phyloP scores from a whole-genome alignment of 2,329 filamentous ascomycete species.

The Trichoderma cornu-damae region DNA sequence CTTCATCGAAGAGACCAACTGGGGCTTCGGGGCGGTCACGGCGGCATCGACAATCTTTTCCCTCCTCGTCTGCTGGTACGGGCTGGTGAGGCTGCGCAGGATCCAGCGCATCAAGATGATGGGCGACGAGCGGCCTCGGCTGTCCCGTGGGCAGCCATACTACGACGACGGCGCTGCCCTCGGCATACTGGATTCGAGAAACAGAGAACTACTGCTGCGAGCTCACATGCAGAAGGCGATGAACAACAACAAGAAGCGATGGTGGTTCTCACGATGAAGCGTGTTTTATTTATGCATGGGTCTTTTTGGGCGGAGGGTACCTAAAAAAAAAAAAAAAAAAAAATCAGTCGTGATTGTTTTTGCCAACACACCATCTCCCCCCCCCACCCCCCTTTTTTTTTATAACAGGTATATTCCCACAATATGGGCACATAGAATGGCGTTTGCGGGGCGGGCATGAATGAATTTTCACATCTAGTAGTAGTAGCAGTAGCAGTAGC shows the following conservation, averaged over 20 bases:
- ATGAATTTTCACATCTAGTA: too few species aligned
- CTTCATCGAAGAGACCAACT: conserved; percentile 89
- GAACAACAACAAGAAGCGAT: conserved; percentile 34
- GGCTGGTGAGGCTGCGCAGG: conserved; percentile 74
- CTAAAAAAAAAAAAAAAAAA: background rate
- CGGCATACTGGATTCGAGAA: conserved; percentile 48
- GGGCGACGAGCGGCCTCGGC: conserved; percentile 37
- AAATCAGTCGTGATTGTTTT: too few species aligned
- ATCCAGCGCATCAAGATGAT: conserved; percentile 88
- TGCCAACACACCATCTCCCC: too few species aligned
- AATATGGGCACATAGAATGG: too few species aligned
- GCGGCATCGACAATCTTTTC: conserved; percentile 66
- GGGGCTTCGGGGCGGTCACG: conserved; percentile 77
- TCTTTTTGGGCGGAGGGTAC: too few species aligned
- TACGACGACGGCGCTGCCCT: conserved; percentile 44
- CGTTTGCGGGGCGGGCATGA: too few species aligned
- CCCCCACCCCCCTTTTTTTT: too few species aligned
- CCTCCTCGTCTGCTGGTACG: conserved; percentile 74
- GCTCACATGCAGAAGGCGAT: conserved; percentile 46
- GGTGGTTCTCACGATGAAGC: conserved; percentile 22
- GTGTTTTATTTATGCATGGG: too few species aligned
- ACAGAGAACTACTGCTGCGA: conserved; percentile 50
- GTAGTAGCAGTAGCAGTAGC: too few species aligned
- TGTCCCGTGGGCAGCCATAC: conserved; percentile 40
- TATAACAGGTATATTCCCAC: too few species aligned